A percentile compares a stretch with the other conserved stretches of the same genome.
phyloP scores from a whole-genome alignment of 768 basidiomycete genomes.

The Auricularia cornea region DNA sequence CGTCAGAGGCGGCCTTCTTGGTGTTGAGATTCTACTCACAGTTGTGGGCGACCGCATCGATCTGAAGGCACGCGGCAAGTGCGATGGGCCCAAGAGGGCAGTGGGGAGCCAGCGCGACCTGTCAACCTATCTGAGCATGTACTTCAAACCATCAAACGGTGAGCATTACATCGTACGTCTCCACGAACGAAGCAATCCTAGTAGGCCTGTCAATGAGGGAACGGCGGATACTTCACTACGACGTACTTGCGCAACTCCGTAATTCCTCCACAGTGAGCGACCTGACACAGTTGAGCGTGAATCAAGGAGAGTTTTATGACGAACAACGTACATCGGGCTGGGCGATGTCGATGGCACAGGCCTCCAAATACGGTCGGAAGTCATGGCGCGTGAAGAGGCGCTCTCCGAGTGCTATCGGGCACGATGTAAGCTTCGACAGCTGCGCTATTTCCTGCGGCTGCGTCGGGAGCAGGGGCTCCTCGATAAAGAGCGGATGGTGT shows the following conservation, averaged over 20 bases:
- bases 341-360: slow-evolving; percentile 55
- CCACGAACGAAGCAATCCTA: slow-evolving; percentile 48
- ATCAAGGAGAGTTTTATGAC: no score
- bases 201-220: neutral
- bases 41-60: slow-evolving; percentile 50
- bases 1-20: neutral
- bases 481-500: slow-evolving; percentile 54
- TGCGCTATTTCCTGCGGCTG: slow-evolving; percentile 57
- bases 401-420: slow-evolving; percentile 58
- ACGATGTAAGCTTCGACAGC: slow-evolving; percentile 43
- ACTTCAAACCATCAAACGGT: slow-evolving; percentile 9
- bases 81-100: slow-evolving; percentile 67
- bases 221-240: neutral
- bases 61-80: slow-evolving; percentile 60
- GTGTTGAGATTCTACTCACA: slow-evolving; percentile 33
- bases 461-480: slow-evolving; percentile 54
- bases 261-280: slow-evolving; percentile 55
- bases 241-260: slow-evolving; percentile 34
- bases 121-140: neutral
- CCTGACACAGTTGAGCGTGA: no score
- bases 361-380: slow-evolving; percentile 57
- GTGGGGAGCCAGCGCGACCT: slow-evolving; percentile 42
- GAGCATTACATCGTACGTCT: slow-evolving; percentile 58
- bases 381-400: slow-evolving; percentile 54
- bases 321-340: slow-evolving; percentile 68